phyloP scores from a whole-genome alignment of 2,329 filamentous ascomycete genomes.

The Drechslerella dactyloides region DNA sequence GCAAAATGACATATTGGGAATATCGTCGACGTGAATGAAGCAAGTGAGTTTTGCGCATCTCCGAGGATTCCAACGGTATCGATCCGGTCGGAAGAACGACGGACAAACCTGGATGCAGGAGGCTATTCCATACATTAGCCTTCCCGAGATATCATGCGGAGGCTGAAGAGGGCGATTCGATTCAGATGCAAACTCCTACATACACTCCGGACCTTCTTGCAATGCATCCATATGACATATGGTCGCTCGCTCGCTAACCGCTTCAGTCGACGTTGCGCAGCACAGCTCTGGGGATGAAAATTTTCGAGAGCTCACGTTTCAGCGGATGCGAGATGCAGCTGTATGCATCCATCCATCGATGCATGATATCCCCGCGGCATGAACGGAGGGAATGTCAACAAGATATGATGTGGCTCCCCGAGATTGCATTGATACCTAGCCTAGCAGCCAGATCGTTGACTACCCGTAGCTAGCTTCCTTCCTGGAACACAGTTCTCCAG shows the following conservation, averaged over 20 bases:
- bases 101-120: constrained; percentile 1
- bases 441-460: too few relatives aligned
- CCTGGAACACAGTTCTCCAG: too few relatives aligned
- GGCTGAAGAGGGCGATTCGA: background rate
- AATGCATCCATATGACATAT: too few relatives aligned
- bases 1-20: too few relatives aligned
- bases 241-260: too few relatives aligned
- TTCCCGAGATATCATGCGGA: constrained; percentile 2
- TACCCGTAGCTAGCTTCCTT: too few relatives aligned
- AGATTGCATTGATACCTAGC: background rate
- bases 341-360: constrained; percentile 18
- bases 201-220: background rate
- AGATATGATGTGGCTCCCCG: background rate
- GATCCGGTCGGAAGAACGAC: background rate
- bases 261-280: too few relatives aligned
- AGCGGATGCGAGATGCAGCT: constrained; percentile 37
- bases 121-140: background rate
- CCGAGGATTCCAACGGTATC: background rate
- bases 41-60: too few relatives aligned
- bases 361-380: background rate
- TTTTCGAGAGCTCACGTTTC: constrained; percentile 27
- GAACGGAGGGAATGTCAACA: background rate
- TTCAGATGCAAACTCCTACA: background rate
- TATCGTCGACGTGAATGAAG: too few relatives aligned
- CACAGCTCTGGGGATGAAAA: background rate